Evolutionary conservation across 2,329 filamentous ascomycete species (phyloP).

Genomic region (Xylariales sp.): DNA sequence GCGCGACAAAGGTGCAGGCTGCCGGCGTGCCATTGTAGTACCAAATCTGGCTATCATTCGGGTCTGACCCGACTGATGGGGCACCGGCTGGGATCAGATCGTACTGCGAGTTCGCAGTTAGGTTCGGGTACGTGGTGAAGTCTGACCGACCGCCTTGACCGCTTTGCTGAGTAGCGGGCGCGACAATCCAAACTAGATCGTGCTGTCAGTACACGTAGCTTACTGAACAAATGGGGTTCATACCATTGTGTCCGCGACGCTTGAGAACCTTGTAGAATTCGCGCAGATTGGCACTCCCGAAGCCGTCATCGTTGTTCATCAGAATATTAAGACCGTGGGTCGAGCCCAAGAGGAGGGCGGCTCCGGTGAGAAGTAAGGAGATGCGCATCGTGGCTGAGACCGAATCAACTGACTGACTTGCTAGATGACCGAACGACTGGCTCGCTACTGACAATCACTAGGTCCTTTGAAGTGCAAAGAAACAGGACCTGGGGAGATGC

Average conservation of each 20-base stretch:
- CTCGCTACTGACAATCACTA: too few relatives aligned
- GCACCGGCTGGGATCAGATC: slow-evolving; percentile 40
- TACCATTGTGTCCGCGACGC: slow-evolving; percentile 52
- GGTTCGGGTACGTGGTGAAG: slow-evolving; percentile 37
- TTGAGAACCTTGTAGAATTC: slow-evolving; percentile 39
- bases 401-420: neutral
- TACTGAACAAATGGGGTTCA: too few relatives aligned
- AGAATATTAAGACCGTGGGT: slow-evolving; percentile 6
- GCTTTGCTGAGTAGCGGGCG: slow-evolving; percentile 37
- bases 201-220: too few relatives aligned
- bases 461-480: neutral
- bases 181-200: slow-evolving; percentile 39
- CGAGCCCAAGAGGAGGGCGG: neutral
- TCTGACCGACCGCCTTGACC: slow-evolving; percentile 39
- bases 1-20: slow-evolving; percentile 49
- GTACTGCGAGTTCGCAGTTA: slow-evolving; percentile 38
- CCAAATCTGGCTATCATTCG: slow-evolving; percentile 49
- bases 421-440: neutral
- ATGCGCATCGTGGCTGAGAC: neutral
- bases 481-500: neutral
- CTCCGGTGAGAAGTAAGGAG: neutral
- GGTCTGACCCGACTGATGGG: slow-evolving; percentile 46
- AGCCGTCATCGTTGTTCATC: slow-evolving; percentile 33
- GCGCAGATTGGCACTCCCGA: slow-evolving; percentile 35
- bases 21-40: slow-evolving; percentile 58